Percentiles rank a stretch among this genome's conserved stretches.
phyloP scores from a whole-genome alignment of 176 grass and related monocot genomes.

The Oryza punctata region DNA sequence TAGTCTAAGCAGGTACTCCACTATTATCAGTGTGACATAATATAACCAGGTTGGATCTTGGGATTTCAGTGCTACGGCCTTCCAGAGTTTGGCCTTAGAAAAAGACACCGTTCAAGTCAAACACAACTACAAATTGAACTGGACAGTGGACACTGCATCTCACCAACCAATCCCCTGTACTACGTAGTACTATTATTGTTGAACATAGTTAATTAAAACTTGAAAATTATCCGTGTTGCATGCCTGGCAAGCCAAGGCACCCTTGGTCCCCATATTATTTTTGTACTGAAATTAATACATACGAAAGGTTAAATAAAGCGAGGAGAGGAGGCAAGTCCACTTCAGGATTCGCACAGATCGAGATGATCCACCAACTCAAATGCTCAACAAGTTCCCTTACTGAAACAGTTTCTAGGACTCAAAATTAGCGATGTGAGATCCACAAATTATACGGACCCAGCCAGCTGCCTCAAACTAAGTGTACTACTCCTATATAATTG shows the following conservation, averaged over 20 bases:
- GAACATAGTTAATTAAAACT: neutral
- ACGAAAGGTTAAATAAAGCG: neutral
- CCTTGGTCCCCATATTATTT: neutral
- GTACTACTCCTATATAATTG: neutral
- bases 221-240: neutral
- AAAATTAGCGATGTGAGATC: constrained; percentile 4
- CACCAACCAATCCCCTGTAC: neutral
- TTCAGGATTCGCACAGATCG: too few relatives aligned
- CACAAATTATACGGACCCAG: neutral
- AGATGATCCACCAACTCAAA: neutral
- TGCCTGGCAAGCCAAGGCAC: neutral
- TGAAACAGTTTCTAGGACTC: neutral
- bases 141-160: neutral
- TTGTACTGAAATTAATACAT: neutral
- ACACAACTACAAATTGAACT: neutral
- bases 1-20: neutral
- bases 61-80: neutral
- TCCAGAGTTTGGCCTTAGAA: neutral
- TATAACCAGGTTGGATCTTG: neutral
- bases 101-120: neutral
- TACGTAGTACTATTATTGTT: neutral
- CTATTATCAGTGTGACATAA: neutral
- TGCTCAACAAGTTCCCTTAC: neutral
- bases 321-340: neutral
- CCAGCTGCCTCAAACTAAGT: neutral